Evolutionary conservation across 768 basidiomycete genomes (phyloP), one percentile per base, ranked within the genome.

Genomic region (Tylopilus balloui): DNA sequence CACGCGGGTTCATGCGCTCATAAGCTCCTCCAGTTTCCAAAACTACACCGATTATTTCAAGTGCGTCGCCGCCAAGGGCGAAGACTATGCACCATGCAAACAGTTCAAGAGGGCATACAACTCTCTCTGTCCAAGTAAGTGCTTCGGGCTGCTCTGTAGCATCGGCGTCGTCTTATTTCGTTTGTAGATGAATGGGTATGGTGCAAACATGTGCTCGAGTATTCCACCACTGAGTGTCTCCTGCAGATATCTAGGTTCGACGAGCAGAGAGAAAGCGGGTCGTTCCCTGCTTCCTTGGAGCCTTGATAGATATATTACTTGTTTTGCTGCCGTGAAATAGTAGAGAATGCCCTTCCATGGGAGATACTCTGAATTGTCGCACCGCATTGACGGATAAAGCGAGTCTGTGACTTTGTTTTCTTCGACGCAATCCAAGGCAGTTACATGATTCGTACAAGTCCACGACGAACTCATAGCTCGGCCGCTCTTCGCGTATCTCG

Each of bases 1-100:
- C 10, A 24, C 39, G 11, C 29, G 9, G 32, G 4, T 34, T 8
- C 29, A 12, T 17, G 15, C 45, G 12, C 39, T 63, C 29, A 56
- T 14, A 40, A 17, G 5, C 9, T 19, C 14, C n/a, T 24, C 36
- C 58, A 90, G 88, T 73, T 88, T 83, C 81, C 92, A 95, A 74
- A 93, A 95, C 76, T 98, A 94, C 70, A 87, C 88, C 53, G 96
- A 99, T 73, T 97, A 96, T 78, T 92, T 94, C 84, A 95, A 95
- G 71, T 99, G 96, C 71, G 73, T 97, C 60, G 71, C 88, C 60
- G 94, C 94, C 60, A 98, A 96, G 75, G 96, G 96, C 58, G 96
- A 99, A 59, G 96, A 97, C 51, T 98, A 84, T 68, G 83, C 86
- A n/a, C 93, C 96, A 2, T 98, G 96, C 86, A 92, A 92, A 75